Evolutionary conservation across 2,329 filamentous ascomycete genomes (phyloP).

Genomic region (Botrytis cinerea): DNA sequence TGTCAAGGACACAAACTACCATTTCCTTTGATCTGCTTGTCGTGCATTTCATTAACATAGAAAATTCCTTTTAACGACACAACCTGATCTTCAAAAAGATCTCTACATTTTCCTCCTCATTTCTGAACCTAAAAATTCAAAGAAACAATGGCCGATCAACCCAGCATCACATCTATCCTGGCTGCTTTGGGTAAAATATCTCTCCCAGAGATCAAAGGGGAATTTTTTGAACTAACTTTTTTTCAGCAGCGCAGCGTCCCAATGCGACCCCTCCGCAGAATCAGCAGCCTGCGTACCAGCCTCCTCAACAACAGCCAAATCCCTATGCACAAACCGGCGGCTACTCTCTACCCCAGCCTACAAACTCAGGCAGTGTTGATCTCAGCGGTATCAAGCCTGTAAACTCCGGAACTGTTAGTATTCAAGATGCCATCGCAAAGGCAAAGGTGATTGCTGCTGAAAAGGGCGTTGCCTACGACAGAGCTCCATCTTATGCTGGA

Average conservation of each 20-base stretch:
- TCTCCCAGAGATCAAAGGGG: background rate
- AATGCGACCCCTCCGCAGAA: constrained; percentile 51
- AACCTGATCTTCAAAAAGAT: constrained; percentile 8
- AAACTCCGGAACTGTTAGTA: constrained; percentile 78
- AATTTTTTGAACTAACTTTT: constrained; percentile 27
- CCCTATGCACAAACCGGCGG: constrained; percentile 45
- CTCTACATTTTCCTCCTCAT: background rate
- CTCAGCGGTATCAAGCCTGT: constrained; percentile 77
- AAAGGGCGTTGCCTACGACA: constrained; percentile 69
- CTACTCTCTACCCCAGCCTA: constrained; percentile 54
- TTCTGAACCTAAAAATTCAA: background rate
- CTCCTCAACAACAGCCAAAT: constrained; percentile 48
- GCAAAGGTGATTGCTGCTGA: constrained; percentile 80
- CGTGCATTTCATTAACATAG: background rate
- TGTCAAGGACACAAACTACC: constrained; percentile 16
- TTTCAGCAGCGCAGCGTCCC: constrained; percentile 51
- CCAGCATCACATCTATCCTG: constrained; percentile 53
- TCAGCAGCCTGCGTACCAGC: constrained; percentile 41
- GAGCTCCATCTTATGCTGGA: constrained; percentile 46
- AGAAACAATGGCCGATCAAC: constrained; percentile 46
- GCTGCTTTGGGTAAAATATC: constrained; percentile 49
- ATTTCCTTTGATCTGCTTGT: constrained; percentile 15
- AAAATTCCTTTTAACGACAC: background rate
- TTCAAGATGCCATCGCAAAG: constrained; percentile 81
- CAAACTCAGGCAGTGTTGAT: constrained; percentile 75